phyloP scores from a whole-genome alignment of 1,139 yeast species.

The Diutina neorugosa region DNA sequence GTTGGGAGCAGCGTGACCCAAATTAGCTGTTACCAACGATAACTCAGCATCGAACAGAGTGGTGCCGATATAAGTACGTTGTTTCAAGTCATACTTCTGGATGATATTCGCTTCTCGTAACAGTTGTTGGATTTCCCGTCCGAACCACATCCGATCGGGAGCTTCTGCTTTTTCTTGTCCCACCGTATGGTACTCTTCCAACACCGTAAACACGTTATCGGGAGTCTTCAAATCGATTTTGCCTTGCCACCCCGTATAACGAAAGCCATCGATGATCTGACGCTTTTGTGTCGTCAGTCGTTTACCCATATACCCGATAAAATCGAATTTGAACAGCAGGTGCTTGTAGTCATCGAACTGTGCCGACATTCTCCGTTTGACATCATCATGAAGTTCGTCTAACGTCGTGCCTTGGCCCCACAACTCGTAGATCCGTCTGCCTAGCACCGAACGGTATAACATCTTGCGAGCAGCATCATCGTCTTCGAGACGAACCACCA shows the following conservation, averaged over 20 bases:
- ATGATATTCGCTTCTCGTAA: constrained; percentile 50
- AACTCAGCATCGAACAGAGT: constrained; percentile 91
- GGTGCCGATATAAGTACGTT: constrained; percentile 84
- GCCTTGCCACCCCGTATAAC: constrained; percentile 63
- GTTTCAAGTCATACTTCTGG: constrained; percentile 71
- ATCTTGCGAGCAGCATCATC: constrained; percentile 60
- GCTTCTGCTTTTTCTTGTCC: constrained; percentile 39
- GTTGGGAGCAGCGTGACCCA: constrained; percentile 61
- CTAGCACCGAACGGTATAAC: constrained; percentile 55
- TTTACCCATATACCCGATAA: constrained; percentile 55
- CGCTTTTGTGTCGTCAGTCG: constrained; percentile 43
- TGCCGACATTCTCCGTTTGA: constrained; percentile 21
- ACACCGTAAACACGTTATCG: constrained; percentile 54
- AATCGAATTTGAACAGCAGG: constrained; percentile 67
- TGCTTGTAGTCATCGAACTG: constrained; percentile 23
- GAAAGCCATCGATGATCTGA: constrained; percentile 57
- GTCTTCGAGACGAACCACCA: constrained; percentile 48
- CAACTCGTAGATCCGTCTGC: constrained; percentile 70
- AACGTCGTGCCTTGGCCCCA: constrained; percentile 63
- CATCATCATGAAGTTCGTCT: constrained; percentile 45
- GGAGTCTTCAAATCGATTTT: constrained; percentile 71
- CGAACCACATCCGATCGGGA: constrained; percentile 60
- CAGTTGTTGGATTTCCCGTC: constrained; percentile 56
- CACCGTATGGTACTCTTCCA: constrained; percentile 55
- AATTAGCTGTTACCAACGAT: constrained; percentile 73